Conservation (phyloP, 2,329 filamentous ascomycete genomes). For the Fusarium piperis region DNA sequence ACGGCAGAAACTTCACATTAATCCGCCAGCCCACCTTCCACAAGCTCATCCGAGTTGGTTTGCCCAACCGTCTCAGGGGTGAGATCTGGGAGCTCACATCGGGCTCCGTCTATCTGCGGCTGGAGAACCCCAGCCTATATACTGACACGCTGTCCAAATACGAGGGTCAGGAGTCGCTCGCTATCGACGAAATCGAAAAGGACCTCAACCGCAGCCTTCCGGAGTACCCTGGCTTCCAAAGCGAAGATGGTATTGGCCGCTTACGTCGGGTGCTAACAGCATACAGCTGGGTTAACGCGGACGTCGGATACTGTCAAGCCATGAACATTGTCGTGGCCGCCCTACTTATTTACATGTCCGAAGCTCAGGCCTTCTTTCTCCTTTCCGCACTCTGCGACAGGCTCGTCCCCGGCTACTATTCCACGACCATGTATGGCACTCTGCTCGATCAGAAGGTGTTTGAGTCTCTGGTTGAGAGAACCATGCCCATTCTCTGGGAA, state of each 20-base stretch:
- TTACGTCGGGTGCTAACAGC: conserved; percentile 91
- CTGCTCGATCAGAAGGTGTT: conserved; percentile 97
- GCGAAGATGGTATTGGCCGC: conserved; percentile 90
- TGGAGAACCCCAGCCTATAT: conserved; percentile 87
- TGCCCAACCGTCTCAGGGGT: conserved; percentile 91
- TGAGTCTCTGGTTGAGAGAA: conserved; percentile 97
- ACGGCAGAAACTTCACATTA: conserved; percentile 90
- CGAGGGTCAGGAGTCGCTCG: conserved; percentile 86
- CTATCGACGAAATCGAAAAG: conserved; percentile 99
- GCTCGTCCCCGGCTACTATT: conserved; percentile 95
- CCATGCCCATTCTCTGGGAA: conserved; percentile 98
- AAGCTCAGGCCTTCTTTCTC: conserved; percentile 93
- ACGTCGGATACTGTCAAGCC: conserved; percentile 97
- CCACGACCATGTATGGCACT: conserved; percentile 98
- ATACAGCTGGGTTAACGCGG: conserved; percentile 96
- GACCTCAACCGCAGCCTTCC: conserved; percentile 95
- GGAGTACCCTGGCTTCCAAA: conserved; percentile 97
- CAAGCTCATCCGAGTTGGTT: conserved; percentile 93
- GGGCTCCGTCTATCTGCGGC: conserved; percentile 86
- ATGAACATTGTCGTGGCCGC: conserved; percentile 99
- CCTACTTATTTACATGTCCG: conserved; percentile 98
- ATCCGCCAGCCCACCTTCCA: conserved; percentile 97
- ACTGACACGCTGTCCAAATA: conserved; percentile 85
- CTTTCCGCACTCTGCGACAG: conserved; percentile 92
- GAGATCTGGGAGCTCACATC: conserved; percentile 97